Percentiles rank a stretch among this genome's conserved stretches.
These are phyloP conservation scores for Mucor mucedo DNA, from an alignment of 371 early-diverging fungal genomes.

Conservation along the genomic window DNA sequence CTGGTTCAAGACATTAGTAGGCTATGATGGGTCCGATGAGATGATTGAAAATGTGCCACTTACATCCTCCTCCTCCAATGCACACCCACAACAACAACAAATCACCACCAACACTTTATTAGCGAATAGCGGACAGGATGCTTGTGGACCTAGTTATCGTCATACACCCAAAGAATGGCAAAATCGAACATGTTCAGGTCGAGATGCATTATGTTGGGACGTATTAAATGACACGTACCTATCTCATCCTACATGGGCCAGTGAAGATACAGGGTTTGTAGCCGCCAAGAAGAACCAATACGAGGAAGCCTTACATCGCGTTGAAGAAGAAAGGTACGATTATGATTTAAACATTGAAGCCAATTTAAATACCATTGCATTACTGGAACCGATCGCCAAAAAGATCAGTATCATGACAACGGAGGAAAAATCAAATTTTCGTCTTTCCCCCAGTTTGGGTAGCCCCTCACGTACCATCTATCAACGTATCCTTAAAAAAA, in stretches of 20 bases:
- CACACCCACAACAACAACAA: conserved; percentile 51
- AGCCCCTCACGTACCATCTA: conserved; percentile 87
- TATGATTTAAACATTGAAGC: conserved; percentile 97
- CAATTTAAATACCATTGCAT: conserved; percentile 87
- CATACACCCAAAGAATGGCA: conserved; percentile 49
- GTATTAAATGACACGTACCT: conserved; percentile 97
- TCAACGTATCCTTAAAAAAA: conserved; percentile 88
- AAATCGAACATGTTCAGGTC: conserved; percentile 77
- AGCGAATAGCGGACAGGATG: not conserved
- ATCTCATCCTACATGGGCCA: conserved; percentile 94
- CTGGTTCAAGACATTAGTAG: conserved; percentile 95
- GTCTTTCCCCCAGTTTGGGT: conserved; percentile 78
- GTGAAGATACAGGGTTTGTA: conserved; percentile 94
- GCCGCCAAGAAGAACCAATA: conserved; percentile 93
- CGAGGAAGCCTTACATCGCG: conserved; percentile 96
- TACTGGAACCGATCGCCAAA: conserved; percentile 87
- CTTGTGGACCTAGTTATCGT: conserved; percentile 70
- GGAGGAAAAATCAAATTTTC: conserved; percentile 79
- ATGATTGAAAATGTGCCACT: conserved; percentile 35
- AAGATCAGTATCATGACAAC: conserved; percentile 79
- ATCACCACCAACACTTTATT: too few species aligned
- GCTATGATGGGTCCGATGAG: conserved; percentile 75
- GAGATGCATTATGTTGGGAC: conserved; percentile 91
- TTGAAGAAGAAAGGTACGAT: conserved; percentile 97
- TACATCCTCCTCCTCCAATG: not conserved